These are phyloP conservation scores for Trichoderma semiorbis DNA, from an alignment of 2,329 filamentous ascomycete species.

Conservation along the genomic window DNA sequence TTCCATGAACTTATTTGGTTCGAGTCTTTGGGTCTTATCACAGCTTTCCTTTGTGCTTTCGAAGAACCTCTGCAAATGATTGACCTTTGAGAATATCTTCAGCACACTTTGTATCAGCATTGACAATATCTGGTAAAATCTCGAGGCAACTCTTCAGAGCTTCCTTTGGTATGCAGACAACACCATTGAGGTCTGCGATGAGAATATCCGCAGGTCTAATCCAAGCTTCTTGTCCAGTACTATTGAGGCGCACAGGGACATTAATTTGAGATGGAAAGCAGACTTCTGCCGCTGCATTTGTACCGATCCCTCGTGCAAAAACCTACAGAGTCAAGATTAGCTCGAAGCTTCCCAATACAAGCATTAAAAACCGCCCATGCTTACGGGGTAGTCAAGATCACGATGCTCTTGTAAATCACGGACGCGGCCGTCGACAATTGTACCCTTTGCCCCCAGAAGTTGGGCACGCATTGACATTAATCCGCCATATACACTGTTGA, in stretches of 20 bases:
- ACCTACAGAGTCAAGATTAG: not conserved
- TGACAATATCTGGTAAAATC: not conserved
- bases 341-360: not conserved
- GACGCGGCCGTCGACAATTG: not conserved
- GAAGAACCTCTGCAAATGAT: not conserved
- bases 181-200: not conserved
- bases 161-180: not conserved
- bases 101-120: not conserved
- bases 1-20: no score
- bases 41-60: not conserved
- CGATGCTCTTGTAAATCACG: not conserved
- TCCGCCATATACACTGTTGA: not conserved
- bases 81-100: not conserved
- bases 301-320: not conserved
- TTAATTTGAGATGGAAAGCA: not conserved
- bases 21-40: not conserved
- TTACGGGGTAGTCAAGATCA: not conserved
- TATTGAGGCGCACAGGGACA: not conserved
- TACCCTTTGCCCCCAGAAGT: not conserved
- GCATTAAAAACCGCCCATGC: not conserved
- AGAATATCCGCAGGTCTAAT: not conserved
- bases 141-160: not conserved
- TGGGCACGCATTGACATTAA: not conserved
- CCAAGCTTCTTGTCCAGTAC: not conserved
- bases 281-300: not conserved